These are phyloP conservation scores for Phytophthora pinifolia DNA, from an alignment of 352 stramenopile genomes.

Conservation along the genomic window DNA sequence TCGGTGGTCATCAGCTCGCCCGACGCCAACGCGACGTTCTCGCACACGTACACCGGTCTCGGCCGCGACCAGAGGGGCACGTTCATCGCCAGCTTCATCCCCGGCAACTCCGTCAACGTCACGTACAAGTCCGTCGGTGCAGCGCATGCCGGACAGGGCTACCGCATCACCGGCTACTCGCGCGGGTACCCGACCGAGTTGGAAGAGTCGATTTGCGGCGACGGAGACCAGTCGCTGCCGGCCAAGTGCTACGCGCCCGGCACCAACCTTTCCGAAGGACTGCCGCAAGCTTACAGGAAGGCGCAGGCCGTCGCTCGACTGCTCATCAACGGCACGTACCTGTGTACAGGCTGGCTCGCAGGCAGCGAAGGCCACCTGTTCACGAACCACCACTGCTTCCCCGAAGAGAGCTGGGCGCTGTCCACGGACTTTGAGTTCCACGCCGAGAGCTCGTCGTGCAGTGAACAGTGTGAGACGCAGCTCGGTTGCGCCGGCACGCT, in stretches of 20 bases:
- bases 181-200: slow-evolving; percentile 37
- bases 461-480: slow-evolving; percentile 39
- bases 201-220: slow-evolving; percentile 49
- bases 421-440: slow-evolving; percentile 61
- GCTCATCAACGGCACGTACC: slow-evolving; percentile 47
- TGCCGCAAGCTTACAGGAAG: slow-evolving; percentile 45
- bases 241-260: slow-evolving; percentile 49
- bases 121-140: slow-evolving; percentile 39
- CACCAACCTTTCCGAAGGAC: slow-evolving; percentile 16
- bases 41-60: slow-evolving; percentile 39
- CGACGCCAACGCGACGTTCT: slow-evolving; percentile 19
- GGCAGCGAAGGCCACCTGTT: slow-evolving; percentile 67
- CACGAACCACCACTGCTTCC: slow-evolving; percentile 74
- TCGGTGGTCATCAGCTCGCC: slow-evolving; percentile 48
- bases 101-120: slow-evolving; percentile 41
- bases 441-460: slow-evolving; percentile 52
- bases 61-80: slow-evolving; percentile 33
- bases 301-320: slow-evolving; percentile 52
- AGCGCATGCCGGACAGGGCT: slow-evolving; percentile 21
- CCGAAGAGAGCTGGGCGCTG: slow-evolving; percentile 23
- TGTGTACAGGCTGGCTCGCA: slow-evolving; percentile 67
- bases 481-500: slow-evolving; percentile 50
- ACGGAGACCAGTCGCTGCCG: slow-evolving; percentile 48
- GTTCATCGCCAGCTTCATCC: slow-evolving; percentile 52
- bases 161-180: slow-evolving; percentile 45